Base-by-base conservation (phyloP, 2,329 filamentous ascomycete genomes). In the Scortechinia acanthostroma region DNA sequence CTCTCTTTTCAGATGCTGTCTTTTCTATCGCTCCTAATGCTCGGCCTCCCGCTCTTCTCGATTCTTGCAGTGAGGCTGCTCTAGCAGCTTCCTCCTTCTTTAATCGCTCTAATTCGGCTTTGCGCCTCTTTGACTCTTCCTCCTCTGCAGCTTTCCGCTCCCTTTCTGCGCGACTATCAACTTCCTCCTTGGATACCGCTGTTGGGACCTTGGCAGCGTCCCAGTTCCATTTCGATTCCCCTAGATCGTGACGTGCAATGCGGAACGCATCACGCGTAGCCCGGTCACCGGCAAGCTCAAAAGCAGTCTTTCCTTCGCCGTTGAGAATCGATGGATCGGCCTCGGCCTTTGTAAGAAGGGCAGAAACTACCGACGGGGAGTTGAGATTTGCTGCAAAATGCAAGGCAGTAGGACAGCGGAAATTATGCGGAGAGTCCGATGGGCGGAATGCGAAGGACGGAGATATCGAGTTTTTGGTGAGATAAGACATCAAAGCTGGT, bases 231-330 rank as follows among this genome's bases (percentile, higher is more conserved):
- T 70, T 75, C 0, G 61, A 59, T 58, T 95, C 89, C 15, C 90
- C 91, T 1, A 96, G 71, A 56, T 94, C 86, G 22, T 79, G 76
- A 4, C 93, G 85, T 3, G 90, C 89, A 2, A 96, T 80, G 2
- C 93, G 86, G 66, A 98, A 98, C 0, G 91, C 88, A 58, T 97
- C 91, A 2, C 91, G 80, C 0, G 91, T 96, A 2, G 83, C 65
- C 3, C 90, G 80, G 59, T 97, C 90, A 35, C 91, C 89, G 1
- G 88, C 81, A 1, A 98, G 76, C 46, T 95, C 89, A 59, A 95
- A 97, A 0, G 93, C 66, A 1, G 88, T 86, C 60, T 86, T 90
- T n/a, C 85, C 86, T 49, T 96, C 89, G 2, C 62, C 69, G 56
- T 86, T 95, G 21, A 63, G 61, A 1, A 83, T 46, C 0, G 80